Conservation (phyloP, 495 filamentous ascomycete genomes). For the Astrothelium macrocarpum region DNA sequence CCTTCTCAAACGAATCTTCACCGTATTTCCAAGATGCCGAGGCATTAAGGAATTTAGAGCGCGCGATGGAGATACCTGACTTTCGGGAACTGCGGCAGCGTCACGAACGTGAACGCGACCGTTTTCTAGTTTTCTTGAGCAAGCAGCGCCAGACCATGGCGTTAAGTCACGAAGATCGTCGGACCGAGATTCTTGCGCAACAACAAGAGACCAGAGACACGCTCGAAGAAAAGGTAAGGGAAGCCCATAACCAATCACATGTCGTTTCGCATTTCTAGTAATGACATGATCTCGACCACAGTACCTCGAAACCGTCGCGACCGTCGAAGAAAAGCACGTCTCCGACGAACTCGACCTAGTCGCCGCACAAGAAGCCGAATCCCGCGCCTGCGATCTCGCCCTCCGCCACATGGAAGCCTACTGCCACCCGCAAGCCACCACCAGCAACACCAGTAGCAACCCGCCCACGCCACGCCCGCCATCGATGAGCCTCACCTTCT, state of each 20-base stretch:
- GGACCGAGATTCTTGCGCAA: conserved; percentile 35
- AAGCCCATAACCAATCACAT: not conserved
- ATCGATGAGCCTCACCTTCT: conserved; percentile 24
- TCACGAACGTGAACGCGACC: conserved; percentile 48
- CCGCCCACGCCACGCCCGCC: conserved; percentile 1
- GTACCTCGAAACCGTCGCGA: conserved; percentile 42
- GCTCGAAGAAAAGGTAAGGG: conserved; percentile 13
- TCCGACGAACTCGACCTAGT: conserved; percentile 57
- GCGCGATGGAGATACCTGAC: conserved; percentile 26
- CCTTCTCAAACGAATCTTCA: conserved; percentile 11
- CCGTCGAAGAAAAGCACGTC: conserved; percentile 66
- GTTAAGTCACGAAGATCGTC: conserved; percentile 39
- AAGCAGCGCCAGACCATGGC: conserved; percentile 47
- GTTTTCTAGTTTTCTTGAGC: conserved; percentile 47
- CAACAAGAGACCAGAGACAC: conserved; percentile 13
- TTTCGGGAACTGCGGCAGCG: conserved; percentile 42
- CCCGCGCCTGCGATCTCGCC: conserved; percentile 54
- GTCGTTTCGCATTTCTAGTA: not conserved
- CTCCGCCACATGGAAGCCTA: conserved; percentile 75
- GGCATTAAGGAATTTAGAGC: conserved; percentile 38
- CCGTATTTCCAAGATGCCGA: conserved; percentile 18
- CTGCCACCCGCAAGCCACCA: conserved; percentile 49
- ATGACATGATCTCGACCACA: conserved; percentile 22
- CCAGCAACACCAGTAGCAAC: conserved; percentile 35
- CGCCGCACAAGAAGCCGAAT: conserved; percentile 39